phyloP scores from a whole-genome alignment of 176 grass and related monocot genomes.

The Triticum urartu region DNA sequence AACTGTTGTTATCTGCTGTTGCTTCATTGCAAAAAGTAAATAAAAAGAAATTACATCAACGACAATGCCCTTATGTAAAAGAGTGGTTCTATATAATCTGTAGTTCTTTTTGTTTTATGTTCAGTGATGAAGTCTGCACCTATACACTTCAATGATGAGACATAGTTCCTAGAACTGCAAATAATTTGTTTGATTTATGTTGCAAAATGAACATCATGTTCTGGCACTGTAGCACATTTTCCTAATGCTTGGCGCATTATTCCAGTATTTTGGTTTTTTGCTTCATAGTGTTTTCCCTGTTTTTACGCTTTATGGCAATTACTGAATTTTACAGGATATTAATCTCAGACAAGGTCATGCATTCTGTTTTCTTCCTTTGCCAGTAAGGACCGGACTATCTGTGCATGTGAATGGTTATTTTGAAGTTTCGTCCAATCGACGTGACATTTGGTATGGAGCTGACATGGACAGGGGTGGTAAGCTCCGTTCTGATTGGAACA shows the following conservation, averaged over 20 bases:
- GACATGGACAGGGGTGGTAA: conserved; percentile 99
- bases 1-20: conserved; percentile 1
- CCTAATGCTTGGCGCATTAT: background rate
- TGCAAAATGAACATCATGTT: background rate
- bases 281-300: conserved; percentile 20
- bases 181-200: conserved; percentile 1
- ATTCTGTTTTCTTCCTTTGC: conserved; percentile 98
- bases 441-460: conserved; percentile 93
- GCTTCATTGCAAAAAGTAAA: background rate
- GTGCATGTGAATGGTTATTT: conserved; percentile 99
- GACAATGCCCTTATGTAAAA: background rate
- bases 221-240: background rate
- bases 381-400: conserved; percentile 81
- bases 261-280: conserved; percentile 4
- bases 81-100: background rate
- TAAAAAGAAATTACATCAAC: background rate
- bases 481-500: conserved; percentile 96
- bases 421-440: conserved; percentile 94
- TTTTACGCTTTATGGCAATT: conserved; percentile 31
- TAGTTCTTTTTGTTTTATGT: background rate
- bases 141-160: background rate
- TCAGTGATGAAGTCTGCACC: background rate
- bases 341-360: conserved; percentile 75
- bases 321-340: conserved; percentile 67
- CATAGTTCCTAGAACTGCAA: conserved; percentile 19